phyloP scores from a whole-genome alignment of 352 stramenopile genomes.

The Discostella stelligera region DNA sequence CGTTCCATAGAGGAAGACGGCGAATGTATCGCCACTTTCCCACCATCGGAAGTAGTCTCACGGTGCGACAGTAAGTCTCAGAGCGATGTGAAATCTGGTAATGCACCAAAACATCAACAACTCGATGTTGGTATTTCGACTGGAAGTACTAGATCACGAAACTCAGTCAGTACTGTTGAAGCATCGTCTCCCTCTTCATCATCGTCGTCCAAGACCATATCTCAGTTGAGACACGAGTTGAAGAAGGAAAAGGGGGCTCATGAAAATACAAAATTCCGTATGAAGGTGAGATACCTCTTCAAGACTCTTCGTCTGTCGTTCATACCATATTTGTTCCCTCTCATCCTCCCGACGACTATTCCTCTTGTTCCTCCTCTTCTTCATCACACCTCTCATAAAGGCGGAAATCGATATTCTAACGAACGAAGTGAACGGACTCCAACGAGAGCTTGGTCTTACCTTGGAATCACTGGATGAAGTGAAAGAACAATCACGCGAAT shows the following conservation, averaged over 20 bases:
- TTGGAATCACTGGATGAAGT: constrained; percentile 30
- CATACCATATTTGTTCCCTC: neutral
- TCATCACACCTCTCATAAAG: constrained; percentile 6
- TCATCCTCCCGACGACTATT: too few relatives aligned
- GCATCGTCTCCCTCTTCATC: neutral
- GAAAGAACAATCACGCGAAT: constrained; percentile 24
- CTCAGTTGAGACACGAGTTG: constrained; percentile 22
- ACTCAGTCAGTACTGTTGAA: neutral
- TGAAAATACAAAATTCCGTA: constrained; percentile 33
- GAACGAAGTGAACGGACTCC: constrained; percentile 35
- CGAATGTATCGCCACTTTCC: neutral
- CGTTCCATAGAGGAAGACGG: constrained; percentile 18
- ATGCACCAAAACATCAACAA: neutral
- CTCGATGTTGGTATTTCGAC: neutral
- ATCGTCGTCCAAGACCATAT: constrained; percentile 8
- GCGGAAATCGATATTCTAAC: constrained; percentile 46
- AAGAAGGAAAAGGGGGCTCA: constrained; percentile 33
- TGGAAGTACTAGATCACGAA: neutral
- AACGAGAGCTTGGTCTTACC: constrained; percentile 32
- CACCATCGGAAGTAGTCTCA: neutral
- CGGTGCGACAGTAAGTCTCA: neutral
- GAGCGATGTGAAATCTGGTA: neutral
- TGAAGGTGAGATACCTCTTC: constrained; percentile 30
- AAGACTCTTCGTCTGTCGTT: too few relatives aligned
- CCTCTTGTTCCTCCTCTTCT: neutral